Base-by-base conservation (phyloP, 495 filamentous ascomycete species). In the Astrocystis sublimbata region DNA sequence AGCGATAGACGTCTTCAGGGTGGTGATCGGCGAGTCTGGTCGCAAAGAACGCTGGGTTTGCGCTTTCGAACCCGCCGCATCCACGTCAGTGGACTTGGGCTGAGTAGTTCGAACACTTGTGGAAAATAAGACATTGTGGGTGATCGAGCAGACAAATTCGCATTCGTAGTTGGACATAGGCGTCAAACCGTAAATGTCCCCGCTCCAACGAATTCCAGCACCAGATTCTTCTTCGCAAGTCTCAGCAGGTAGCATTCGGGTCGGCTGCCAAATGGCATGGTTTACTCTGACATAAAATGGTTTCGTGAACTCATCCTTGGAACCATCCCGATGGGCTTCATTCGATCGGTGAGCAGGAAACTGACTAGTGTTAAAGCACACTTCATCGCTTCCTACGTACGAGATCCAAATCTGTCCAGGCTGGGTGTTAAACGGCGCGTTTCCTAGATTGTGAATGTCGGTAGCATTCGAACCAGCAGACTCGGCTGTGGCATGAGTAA, bases 251-350 rank as follows among this genome's bases (percentile, higher is more conserved):
- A 78, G 80, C 65, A 96, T 90, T 36, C 84, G 83, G 8, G 88
- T 90, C 13, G 92, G 92, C 58, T 90, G 89, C 92, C 92, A 97
- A 46, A 89, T 81, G 1, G 92, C 91, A 30, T 92, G 87, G 68
- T 97, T 96, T 60, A 97, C 88, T 65, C 89, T 87, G 38, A 97
- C 88, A 65, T 89, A 93, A 69, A 97, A 93, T 10, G 92, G 92
- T 63, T 89, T 89, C 13, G 80, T 75, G 67, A 74, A 75, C 69
- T 91, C 89, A 65, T 88, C 78, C 17, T 78, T 75, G 6, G 81
- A 76, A 51, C 71, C 73, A 30, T 77, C 78, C 56, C 70, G 66
- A 33, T 81, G 43, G 21, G 52, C 75, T 40, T 83, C 79, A 21
- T 74, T 61, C 4, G 73, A 69, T 19, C 65, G 62, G 31, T 41